A percentile compares a stretch with the other conserved stretches of the same genome.
Evolutionary conservation across 371 early-diverging fungal genomes (phyloP).

Genomic region (Mucor piriformis): DNA sequence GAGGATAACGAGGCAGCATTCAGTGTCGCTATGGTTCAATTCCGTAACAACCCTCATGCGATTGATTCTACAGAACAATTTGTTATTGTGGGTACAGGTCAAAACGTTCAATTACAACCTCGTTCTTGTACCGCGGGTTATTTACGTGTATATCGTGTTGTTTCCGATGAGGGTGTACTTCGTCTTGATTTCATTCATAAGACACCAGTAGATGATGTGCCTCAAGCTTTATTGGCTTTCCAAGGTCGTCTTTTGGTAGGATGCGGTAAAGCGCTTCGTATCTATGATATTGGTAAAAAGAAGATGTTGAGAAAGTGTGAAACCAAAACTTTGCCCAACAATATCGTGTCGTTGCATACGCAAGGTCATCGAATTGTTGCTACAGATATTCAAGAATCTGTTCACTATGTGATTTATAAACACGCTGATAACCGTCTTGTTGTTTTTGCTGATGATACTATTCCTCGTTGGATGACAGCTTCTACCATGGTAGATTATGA

Average conservation of each 20-base stretch:
- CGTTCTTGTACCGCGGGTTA: conserved; percentile 71
- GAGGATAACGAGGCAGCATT: conserved; percentile 91
- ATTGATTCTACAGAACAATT: conserved; percentile 50
- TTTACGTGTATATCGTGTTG: conserved; percentile 77
- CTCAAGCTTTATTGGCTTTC: conserved; percentile 83
- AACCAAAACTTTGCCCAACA: conserved; percentile 75
- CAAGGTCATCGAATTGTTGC: conserved; percentile 88
- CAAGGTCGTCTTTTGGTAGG: conserved; percentile 91
- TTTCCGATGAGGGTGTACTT: conserved; percentile 43
- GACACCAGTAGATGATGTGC: conserved; percentile 87
- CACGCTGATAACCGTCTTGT: conserved; percentile 79
- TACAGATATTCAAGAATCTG: conserved; percentile 88
- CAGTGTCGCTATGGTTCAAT: conserved; percentile 73
- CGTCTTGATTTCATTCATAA: conserved; percentile 80
- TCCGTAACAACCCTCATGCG: conserved; percentile 64
- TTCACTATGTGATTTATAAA: conserved; percentile 79
- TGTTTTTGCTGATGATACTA: conserved; percentile 92
- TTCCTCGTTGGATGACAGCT: conserved; percentile 86
- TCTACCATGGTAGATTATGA: conserved; percentile 88
- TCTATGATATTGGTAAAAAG: conserved; percentile 93
- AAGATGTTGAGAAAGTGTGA: conserved; percentile 93
- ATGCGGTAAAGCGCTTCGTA: conserved; percentile 82
- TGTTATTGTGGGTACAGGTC: conserved; percentile 88
- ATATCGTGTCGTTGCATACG: conserved; percentile 74
- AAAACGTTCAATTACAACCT: conserved; percentile 73